A percentile compares a stretch with the other conserved stretches of the same genome.
phyloP scores from a whole-genome alignment of 805 yeast species.

The Candida pseudofarinosa region DNA sequence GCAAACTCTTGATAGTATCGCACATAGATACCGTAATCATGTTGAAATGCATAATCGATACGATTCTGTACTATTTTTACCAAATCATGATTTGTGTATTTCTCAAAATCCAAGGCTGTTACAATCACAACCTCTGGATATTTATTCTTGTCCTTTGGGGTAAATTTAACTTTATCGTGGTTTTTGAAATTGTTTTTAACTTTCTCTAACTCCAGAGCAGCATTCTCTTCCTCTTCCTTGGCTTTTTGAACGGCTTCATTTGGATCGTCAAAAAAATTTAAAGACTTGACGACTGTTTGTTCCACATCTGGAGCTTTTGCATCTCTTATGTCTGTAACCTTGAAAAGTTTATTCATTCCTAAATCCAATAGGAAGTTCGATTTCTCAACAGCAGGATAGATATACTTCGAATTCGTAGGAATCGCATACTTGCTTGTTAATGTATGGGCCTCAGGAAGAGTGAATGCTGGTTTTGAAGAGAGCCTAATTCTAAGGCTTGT shows the following conservation, averaged over 20 bases:
- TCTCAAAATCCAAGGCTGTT: slow-evolving; percentile 72
- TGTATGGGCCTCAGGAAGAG: slow-evolving; percentile 32
- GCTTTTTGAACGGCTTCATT: slow-evolving; percentile 28
- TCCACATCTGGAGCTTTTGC: slow-evolving; percentile 38
- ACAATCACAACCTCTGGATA: slow-evolving; percentile 72
- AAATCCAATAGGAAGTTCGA: slow-evolving; percentile 58
- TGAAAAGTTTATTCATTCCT: slow-evolving; percentile 49
- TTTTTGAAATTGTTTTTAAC: slow-evolving; percentile 59
- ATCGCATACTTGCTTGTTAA: slow-evolving; percentile 30
- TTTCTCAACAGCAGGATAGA: slow-evolving; percentile 75
- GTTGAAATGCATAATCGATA: slow-evolving; percentile 79
- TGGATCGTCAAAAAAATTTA: slow-evolving; percentile 42
- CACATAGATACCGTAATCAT: slow-evolving; percentile 77
- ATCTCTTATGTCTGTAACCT: slow-evolving; percentile 43
- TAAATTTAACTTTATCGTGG: slow-evolving; percentile 57
- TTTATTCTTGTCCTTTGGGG: slow-evolving; percentile 29
- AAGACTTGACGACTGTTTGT: slow-evolving; percentile 29
- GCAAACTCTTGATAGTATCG: slow-evolving; percentile 83
- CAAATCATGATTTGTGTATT: slow-evolving; percentile 54
- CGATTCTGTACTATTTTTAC: slow-evolving; percentile 77
- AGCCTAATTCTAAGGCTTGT: slow-evolving; percentile 7
- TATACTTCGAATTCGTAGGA: slow-evolving; percentile 47
- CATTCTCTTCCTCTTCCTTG: slow-evolving; percentile 46
- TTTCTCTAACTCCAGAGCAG: slow-evolving; percentile 35
- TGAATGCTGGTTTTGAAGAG: slow-evolving; percentile 1